Conservation (phyloP, 2,329 filamentous ascomycete species). For the Beauveria australis region DNA sequence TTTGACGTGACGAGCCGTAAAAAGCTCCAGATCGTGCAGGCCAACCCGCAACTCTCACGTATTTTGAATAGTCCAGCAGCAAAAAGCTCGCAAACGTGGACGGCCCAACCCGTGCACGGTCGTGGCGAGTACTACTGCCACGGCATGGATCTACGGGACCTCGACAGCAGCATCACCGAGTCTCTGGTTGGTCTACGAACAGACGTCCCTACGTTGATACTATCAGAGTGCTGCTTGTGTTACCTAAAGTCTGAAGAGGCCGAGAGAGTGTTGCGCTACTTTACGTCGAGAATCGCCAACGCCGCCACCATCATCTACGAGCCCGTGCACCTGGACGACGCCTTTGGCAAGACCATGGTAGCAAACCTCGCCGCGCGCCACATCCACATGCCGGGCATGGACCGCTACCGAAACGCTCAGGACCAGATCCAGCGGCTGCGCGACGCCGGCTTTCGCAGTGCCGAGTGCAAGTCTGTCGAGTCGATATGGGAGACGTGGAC, state of each 20-base stretch:
- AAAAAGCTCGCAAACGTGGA: constrained; percentile 32
- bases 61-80: constrained; percentile 29
- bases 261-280: constrained; percentile 55
- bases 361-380: constrained; percentile 75
- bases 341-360: constrained; percentile 89
- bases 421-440: constrained; percentile 62
- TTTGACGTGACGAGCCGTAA: constrained; percentile 65
- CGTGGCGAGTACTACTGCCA: constrained; percentile 48
- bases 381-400: constrained; percentile 77
- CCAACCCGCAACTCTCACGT: constrained; percentile 32
- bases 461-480: constrained; percentile 37
- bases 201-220: constrained; percentile 67
- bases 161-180: constrained; percentile 25
- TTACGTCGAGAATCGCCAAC: constrained; percentile 42
- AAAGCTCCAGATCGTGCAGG: constrained; percentile 51
- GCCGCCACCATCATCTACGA: constrained; percentile 73
- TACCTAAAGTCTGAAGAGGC: constrained; percentile 67
- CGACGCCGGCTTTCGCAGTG: constrained; percentile 53
- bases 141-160: constrained; percentile 60
- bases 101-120: constrained; percentile 28
- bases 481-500: constrained; percentile 75
- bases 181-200: constrained; percentile 36
- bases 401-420: constrained; percentile 57
- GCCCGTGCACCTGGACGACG: constrained; percentile 71
- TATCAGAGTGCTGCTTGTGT: constrained; percentile 94